phyloP scores from a whole-genome alignment of 176 grass and related monocot species.

The Zea mays region DNA sequence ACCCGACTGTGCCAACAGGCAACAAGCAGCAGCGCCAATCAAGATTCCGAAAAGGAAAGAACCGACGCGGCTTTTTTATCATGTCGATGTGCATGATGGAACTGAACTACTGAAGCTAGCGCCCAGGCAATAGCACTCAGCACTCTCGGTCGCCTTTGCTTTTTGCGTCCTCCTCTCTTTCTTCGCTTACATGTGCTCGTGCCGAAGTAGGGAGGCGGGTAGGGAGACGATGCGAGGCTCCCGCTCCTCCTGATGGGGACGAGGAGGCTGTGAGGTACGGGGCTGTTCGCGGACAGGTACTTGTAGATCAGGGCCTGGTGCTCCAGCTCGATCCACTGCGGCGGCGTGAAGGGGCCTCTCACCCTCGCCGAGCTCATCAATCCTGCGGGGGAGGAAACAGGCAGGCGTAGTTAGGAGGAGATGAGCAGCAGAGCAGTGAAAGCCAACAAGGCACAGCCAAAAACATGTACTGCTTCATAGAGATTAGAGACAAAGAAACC shows the following conservation, averaged over 20 bases:
- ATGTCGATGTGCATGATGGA: conserved; percentile 36
- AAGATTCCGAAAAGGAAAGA: conserved; percentile 40
- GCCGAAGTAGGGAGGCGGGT: no score
- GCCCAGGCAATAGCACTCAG: no score
- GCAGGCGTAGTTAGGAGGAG: no score
- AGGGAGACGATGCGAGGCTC: no score
- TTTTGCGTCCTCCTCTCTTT: background rate
- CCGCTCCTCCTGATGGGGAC: conserved; percentile 67
- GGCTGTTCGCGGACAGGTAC: conserved; percentile 63
- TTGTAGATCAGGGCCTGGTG: conserved; percentile 93
- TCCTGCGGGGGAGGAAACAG: no score
- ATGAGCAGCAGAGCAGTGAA: no score
- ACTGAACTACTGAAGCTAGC: conserved; percentile 35
- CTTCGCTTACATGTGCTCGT: no score
- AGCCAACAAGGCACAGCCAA: no score
- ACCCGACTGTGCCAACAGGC: conserved; percentile 59
- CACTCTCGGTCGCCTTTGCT: conserved; percentile 24
- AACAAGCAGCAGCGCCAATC: conserved; percentile 36
- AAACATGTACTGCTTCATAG: no score
- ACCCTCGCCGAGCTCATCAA: no score
- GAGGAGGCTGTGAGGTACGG: conserved; percentile 68
- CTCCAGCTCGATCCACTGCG: conserved; percentile 94
- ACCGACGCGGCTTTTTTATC: conserved; percentile 42
- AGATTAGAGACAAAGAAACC: no score
- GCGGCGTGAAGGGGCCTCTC: conserved; percentile 78